Conservation (phyloP, 768 basidiomycete genomes). For the Crucibulum laeve region DNA sequence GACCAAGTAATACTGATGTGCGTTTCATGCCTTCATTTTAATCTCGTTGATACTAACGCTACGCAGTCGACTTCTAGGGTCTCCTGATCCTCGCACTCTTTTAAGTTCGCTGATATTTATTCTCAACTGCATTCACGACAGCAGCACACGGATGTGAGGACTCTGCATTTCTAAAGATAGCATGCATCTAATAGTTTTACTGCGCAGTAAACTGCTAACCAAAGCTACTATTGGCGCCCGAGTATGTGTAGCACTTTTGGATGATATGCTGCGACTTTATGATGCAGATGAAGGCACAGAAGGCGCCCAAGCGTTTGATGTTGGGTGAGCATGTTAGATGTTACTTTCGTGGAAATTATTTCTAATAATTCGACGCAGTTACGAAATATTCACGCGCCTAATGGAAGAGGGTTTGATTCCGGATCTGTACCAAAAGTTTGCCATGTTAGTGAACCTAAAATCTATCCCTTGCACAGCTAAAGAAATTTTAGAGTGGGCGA, state of each 20-base stretch:
- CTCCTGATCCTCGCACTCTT: conserved; percentile 58
- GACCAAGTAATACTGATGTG: conserved; percentile 76
- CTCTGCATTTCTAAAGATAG: not conserved
- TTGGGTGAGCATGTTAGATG: conserved; percentile 47
- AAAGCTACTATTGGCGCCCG: conserved; percentile 53
- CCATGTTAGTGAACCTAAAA: conserved; percentile 42
- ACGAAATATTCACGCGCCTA: conserved; percentile 58
- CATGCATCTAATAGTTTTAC: not conserved
- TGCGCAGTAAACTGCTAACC: conserved; percentile 45
- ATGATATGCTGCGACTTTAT: conserved; percentile 65
- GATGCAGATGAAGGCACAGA: conserved; percentile 65
- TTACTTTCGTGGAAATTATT: conserved; percentile 5
- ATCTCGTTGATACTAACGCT: conserved; percentile 8
- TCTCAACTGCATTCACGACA: conserved; percentile 65
- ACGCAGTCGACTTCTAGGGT: conserved; percentile 55
- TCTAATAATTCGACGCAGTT: conserved; percentile 33
- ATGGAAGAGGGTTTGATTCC: conserved; percentile 57
- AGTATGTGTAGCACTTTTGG: conserved; percentile 65
- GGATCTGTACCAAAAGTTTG: conserved; percentile 55
- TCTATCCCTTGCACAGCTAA: conserved; percentile 1
- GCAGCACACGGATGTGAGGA: conserved; percentile 51
- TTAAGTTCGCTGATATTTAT: conserved; percentile 66
- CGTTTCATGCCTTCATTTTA: conserved; percentile 13
- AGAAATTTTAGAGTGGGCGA: conserved; percentile 49
- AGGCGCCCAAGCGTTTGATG: conserved; percentile 67